A percentile compares a stretch with the other conserved stretches of the same genome.
Evolutionary conservation across 2,329 filamentous ascomycete species (phyloP).

Genomic region (Emericellopsis atlantica): DNA sequence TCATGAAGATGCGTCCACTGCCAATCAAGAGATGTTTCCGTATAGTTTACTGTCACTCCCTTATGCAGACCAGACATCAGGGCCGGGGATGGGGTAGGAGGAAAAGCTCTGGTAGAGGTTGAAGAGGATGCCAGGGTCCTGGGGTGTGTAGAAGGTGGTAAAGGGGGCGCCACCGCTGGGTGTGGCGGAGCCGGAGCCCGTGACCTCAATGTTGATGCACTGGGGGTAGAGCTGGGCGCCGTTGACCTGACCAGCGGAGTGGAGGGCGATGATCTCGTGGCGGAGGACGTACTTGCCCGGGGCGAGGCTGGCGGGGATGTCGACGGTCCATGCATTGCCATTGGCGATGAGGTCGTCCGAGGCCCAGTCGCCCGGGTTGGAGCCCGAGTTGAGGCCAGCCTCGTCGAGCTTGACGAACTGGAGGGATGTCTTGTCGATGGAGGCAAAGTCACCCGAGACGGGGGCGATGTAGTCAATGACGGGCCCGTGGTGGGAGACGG

Average conservation of each 20-base stretch:
- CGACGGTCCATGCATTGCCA: slow-evolving; percentile 30
- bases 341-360: slow-evolving; percentile 35
- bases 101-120: slow-evolving; percentile 17
- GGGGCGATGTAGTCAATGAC: slow-evolving; percentile 48
- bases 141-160: slow-evolving; percentile 19
- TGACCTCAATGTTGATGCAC: slow-evolving; percentile 35
- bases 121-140: slow-evolving; percentile 20
- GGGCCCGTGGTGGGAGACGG: slow-evolving; percentile 48
- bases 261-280: slow-evolving; percentile 43
- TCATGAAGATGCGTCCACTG: neutral
- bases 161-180: slow-evolving; percentile 13
- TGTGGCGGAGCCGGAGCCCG: slow-evolving; percentile 19
- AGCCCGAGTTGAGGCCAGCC: slow-evolving; percentile 34
- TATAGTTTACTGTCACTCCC: neutral
- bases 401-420: slow-evolving; percentile 49
- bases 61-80: slow-evolving; percentile 8
- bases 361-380: slow-evolving; percentile 37
- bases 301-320: slow-evolving; percentile 30
- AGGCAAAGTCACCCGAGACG: slow-evolving; percentile 34
- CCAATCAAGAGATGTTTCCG: neutral
- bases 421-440: slow-evolving; percentile 35
- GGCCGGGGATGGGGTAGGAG: slow-evolving; percentile 19
- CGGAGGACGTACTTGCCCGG: slow-evolving; percentile 41
- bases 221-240: slow-evolving; percentile 39
- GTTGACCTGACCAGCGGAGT: slow-evolving; percentile 25